Percentiles rank a stretch among this genome's conserved stretches.
phyloP scores from a whole-genome alignment of 2,329 filamentous ascomycete genomes.

The Penicillium sp. region DNA sequence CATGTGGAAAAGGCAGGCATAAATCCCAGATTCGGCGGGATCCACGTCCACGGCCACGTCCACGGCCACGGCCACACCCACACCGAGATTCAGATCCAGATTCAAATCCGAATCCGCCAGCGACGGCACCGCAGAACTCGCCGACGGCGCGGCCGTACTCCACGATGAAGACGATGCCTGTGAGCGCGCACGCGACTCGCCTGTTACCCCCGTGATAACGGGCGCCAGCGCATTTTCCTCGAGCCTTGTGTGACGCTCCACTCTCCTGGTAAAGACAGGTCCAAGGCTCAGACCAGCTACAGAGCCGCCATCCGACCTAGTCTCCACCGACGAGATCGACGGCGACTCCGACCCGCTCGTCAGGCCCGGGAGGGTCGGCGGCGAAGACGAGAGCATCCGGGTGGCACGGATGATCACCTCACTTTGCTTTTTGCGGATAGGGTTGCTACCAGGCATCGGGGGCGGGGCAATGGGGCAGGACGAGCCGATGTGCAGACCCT shows the following conservation, averaged over 20 bases:
- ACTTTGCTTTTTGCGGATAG: conserved; percentile 11
- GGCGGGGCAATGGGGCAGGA: background rate
- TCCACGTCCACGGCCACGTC: background rate
- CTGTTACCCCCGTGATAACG: conserved; percentile 8
- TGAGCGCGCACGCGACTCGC: conserved; percentile 7
- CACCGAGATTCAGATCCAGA: background rate
- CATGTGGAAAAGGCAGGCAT: conserved; percentile 49
- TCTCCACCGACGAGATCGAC: conserved; percentile 35
- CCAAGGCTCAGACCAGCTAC: conserved; percentile 4
- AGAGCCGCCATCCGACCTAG: conserved; percentile 20
- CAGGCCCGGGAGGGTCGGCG: conserved; percentile 33
- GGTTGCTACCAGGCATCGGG: conserved; percentile 1
- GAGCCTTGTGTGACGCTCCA: background rate
- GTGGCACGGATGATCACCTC: conserved; percentile 15
- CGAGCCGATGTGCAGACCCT: background rate
- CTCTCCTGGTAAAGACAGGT: conserved; percentile 1
- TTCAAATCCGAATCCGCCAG: conserved; percentile 3
- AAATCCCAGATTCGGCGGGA: conserved; percentile 18
- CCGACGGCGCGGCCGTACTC: conserved; percentile 16
- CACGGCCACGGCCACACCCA: no score
- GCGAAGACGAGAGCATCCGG: conserved; percentile 15
- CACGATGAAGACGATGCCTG: conserved; percentile 30
- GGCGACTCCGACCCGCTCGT: conserved; percentile 35
- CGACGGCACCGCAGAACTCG: conserved; percentile 10
- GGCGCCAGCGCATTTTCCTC: conserved; percentile 25